A percentile compares a stretch with the other conserved stretches of the same genome.
Conservation (phyloP, 2,329 filamentous ascomycete genomes). For the Aspergillus tubingensis region DNA sequence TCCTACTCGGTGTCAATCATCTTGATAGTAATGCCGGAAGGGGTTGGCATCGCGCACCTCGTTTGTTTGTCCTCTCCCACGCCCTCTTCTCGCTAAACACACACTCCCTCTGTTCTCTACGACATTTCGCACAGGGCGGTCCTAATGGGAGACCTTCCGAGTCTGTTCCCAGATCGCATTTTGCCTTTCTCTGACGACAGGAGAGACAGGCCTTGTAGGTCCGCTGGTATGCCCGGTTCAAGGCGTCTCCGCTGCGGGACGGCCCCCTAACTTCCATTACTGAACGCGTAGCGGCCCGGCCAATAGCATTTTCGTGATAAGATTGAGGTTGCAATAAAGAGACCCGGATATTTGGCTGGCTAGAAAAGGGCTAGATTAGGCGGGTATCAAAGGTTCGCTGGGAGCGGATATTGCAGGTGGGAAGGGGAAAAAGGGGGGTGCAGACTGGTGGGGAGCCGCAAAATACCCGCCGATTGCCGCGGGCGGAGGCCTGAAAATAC, state of each 20-base stretch:
- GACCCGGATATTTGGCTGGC: background rate
- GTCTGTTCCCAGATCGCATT: conserved; percentile 50
- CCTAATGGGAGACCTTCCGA: conserved; percentile 42
- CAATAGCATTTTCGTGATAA: conserved; percentile 17
- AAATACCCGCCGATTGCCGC: conserved; percentile 25
- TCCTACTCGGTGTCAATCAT: conserved; percentile 8
- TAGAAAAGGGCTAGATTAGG: background rate
- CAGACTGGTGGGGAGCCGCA: background rate
- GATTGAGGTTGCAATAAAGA: background rate
- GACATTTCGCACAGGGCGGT: conserved; percentile 52
- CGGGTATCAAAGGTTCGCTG: background rate
- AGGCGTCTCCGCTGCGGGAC: conserved; percentile 18
- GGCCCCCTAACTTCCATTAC: conserved; percentile 26
- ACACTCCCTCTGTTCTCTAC: conserved; percentile 54
- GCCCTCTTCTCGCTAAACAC: conserved; percentile 49
- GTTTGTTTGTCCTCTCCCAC: conserved; percentile 42
- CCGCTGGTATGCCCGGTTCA: conserved; percentile 49
- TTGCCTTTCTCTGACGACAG: conserved; percentile 56
- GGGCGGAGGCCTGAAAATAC: conserved; percentile 8
- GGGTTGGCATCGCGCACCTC: conserved; percentile 24
- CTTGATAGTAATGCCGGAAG: background rate
- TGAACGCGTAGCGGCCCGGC: conserved; percentile 4
- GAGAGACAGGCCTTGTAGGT: conserved; percentile 58
- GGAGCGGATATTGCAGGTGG: conserved; percentile 9
- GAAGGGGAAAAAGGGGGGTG: background rate